A percentile compares a stretch with the other conserved stretches of the same genome.
Evolutionary conservation across 2,329 filamentous ascomycete genomes (phyloP).

Genomic region (Gliomastix tumulicola): DNA sequence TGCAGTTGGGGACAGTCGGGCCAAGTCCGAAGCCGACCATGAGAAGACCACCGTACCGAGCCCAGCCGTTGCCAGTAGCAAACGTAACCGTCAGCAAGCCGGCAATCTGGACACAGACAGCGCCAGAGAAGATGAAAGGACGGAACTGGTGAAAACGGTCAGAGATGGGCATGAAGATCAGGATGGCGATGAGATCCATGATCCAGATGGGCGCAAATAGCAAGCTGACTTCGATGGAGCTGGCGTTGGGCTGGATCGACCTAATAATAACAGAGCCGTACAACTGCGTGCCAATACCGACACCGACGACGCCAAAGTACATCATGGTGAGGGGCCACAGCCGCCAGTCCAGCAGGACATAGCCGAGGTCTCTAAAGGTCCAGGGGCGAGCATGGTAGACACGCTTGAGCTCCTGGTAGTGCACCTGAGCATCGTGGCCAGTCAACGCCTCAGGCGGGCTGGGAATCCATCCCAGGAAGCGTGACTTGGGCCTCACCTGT

Average conservation of each 20-base stretch:
- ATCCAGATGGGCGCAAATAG: slow-evolving; percentile 92
- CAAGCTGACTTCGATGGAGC: slow-evolving; percentile 68
- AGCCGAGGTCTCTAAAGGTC: slow-evolving; percentile 62
- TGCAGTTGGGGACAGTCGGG: slow-evolving; percentile 85
- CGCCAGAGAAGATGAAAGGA: slow-evolving; percentile 72
- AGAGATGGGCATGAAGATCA: slow-evolving; percentile 77
- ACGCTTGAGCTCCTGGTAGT: slow-evolving; percentile 75
- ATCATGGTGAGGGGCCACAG: slow-evolving; percentile 81
- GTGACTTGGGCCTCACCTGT: slow-evolving; percentile 40
- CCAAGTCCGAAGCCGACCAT: slow-evolving; percentile 87
- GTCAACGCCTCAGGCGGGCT: slow-evolving; percentile 61
- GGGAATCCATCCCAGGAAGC: slow-evolving; percentile 60
- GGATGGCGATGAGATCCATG: slow-evolving; percentile 82
- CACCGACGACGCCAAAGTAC: slow-evolving; percentile 93
- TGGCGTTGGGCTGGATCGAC: slow-evolving; percentile 67
- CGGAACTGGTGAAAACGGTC: slow-evolving; percentile 80
- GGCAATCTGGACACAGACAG: slow-evolving; percentile 71
- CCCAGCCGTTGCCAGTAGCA: slow-evolving; percentile 64
- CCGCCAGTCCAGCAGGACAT: slow-evolving; percentile 76
- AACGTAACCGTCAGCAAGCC: slow-evolving; percentile 77
- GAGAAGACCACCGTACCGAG: slow-evolving; percentile 80
- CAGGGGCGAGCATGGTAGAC: slow-evolving; percentile 74
- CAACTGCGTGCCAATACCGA: slow-evolving; percentile 82
- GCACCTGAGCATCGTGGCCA: slow-evolving; percentile 71
- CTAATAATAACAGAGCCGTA: slow-evolving; percentile 85